phyloP scores from a whole-genome alignment of 768 basidiomycete genomes.

The Leccinum pellstonianum region DNA sequence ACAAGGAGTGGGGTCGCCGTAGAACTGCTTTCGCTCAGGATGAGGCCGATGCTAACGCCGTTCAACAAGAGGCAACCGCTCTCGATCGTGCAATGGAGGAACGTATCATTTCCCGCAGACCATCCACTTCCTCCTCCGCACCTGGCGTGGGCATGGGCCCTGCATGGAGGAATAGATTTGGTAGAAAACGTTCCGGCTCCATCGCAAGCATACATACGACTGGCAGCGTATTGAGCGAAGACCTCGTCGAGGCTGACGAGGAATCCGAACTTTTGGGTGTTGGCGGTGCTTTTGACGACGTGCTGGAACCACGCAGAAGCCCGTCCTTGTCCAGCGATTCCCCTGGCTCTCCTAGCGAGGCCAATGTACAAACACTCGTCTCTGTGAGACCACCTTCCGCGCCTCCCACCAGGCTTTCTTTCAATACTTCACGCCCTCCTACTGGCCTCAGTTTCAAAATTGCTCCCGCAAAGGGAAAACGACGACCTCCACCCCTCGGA shows the following conservation, averaged over 20 bases:
- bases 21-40: slow-evolving; percentile 51
- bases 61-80: slow-evolving; percentile 77
- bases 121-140: slow-evolving; percentile 61
- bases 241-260: slow-evolving; percentile 81
- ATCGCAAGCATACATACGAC: slow-evolving; percentile 67
- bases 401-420: slow-evolving; percentile 57
- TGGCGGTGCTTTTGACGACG: slow-evolving; percentile 58
- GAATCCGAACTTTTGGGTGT: slow-evolving; percentile 69
- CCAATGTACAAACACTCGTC: slow-evolving; percentile 21
- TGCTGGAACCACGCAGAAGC: slow-evolving; percentile 35
- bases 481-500: slow-evolving; percentile 60
- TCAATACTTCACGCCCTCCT: slow-evolving; percentile 41
- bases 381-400: slow-evolving; percentile 50
- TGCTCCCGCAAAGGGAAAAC: slow-evolving; percentile 52
- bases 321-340: slow-evolving; percentile 36
- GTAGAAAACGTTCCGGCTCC: slow-evolving; percentile 72
- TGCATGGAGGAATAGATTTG: slow-evolving; percentile 65
- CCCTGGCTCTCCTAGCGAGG: slow-evolving; percentile 36
- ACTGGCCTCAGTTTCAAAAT: slow-evolving; percentile 52
- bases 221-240: slow-evolving; percentile 72
- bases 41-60: slow-evolving; percentile 48
- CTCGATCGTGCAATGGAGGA: slow-evolving; percentile 89
- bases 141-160: slow-evolving; percentile 68
- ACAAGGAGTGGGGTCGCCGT: slow-evolving; percentile 79
- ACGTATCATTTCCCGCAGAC: slow-evolving; percentile 71